phyloP scores from a whole-genome alignment of 2,329 filamentous ascomycete species.

The Pezicula carpinea region DNA sequence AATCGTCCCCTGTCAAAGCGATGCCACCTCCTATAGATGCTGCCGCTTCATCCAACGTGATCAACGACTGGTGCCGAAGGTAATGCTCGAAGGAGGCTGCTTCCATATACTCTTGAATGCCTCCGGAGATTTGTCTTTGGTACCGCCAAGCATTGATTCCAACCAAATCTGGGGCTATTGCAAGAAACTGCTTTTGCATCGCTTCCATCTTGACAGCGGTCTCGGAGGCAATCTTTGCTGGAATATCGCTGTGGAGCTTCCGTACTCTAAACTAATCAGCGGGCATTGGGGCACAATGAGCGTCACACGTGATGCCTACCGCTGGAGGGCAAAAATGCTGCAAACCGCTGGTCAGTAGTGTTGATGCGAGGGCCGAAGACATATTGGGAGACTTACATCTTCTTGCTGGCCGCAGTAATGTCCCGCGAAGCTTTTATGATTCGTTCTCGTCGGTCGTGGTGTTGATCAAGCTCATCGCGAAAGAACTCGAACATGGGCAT shows the following conservation, averaged over 20 bases:
- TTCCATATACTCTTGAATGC: constrained; percentile 92
- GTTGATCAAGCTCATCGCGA: constrained; percentile 83
- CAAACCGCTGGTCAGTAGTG: constrained; percentile 16
- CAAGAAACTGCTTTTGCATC: constrained; percentile 64
- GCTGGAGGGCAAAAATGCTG: constrained; percentile 81
- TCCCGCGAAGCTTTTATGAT: constrained; percentile 89
- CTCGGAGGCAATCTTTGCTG: constrained; percentile 64
- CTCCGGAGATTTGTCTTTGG: constrained; percentile 66
- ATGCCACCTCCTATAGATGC: constrained; percentile 47
- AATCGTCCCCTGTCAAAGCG: constrained; percentile 73
- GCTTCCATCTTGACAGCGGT: constrained; percentile 55
- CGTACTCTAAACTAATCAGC: constrained; percentile 50
- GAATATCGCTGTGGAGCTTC: constrained; percentile 56
- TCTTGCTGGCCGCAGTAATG: constrained; percentile 92
- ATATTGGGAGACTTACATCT: constrained; percentile 63
- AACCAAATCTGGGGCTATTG: constrained; percentile 68
- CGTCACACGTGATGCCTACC: constrained; percentile 42
- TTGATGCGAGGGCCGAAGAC: background rate
- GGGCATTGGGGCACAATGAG: constrained; percentile 3
- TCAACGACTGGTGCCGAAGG: constrained; percentile 69
- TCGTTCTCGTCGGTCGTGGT: constrained; percentile 86
- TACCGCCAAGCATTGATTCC: constrained; percentile 82
- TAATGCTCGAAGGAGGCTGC: constrained; percentile 87
- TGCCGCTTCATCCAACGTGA: constrained; percentile 60
- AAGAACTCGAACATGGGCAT: constrained; percentile 81